Evolutionary conservation across 2,329 filamentous ascomycete species (phyloP).

Genomic region (Apiospora koreana): DNA sequence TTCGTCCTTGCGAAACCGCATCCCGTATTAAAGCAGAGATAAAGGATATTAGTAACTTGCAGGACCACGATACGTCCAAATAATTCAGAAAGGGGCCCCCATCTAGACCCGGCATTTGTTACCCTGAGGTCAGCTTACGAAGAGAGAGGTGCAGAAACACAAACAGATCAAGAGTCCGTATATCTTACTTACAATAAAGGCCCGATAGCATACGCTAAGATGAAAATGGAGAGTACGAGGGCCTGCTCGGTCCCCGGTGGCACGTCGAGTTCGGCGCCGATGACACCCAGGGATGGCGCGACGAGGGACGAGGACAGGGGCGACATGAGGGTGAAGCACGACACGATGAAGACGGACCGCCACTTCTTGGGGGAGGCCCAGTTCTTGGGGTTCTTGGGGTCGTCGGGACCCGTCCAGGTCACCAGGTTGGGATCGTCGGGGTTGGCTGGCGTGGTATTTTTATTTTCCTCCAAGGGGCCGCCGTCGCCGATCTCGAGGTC

Average conservation of each 20-base stretch:
- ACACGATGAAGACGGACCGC: conserved; percentile 55
- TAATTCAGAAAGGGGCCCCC: conserved; percentile 55
- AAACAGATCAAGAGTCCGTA: neutral
- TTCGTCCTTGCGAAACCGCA: conserved; percentile 57
- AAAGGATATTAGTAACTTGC: conserved; percentile 52
- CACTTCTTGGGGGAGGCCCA: conserved; percentile 59
- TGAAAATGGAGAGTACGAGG: conserved; percentile 50
- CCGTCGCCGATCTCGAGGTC: conserved; percentile 39
- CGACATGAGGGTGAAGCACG: conserved; percentile 61
- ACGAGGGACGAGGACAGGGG: conserved; percentile 61
- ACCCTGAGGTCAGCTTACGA: neutral
- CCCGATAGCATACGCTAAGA: conserved; percentile 54
- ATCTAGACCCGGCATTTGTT: conserved; percentile 21
- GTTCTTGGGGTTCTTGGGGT: conserved; percentile 53
- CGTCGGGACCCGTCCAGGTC: conserved; percentile 54
- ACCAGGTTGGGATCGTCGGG: conserved; percentile 43
- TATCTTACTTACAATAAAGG: conserved; percentile 42
- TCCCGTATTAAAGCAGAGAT: conserved; percentile 57
- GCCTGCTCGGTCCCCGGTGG: conserved; percentile 42
- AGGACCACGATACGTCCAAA: conserved; percentile 56
- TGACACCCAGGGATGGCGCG: conserved; percentile 50
- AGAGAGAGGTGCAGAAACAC: neutral
- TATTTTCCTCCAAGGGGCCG: conserved; percentile 24
- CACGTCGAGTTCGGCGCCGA: conserved; percentile 57
- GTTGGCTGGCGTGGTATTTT: conserved; percentile 24